Evolutionary conservation across 108 stramenopile species (phyloP).

Genomic region (Skeletonema tropicum): DNA sequence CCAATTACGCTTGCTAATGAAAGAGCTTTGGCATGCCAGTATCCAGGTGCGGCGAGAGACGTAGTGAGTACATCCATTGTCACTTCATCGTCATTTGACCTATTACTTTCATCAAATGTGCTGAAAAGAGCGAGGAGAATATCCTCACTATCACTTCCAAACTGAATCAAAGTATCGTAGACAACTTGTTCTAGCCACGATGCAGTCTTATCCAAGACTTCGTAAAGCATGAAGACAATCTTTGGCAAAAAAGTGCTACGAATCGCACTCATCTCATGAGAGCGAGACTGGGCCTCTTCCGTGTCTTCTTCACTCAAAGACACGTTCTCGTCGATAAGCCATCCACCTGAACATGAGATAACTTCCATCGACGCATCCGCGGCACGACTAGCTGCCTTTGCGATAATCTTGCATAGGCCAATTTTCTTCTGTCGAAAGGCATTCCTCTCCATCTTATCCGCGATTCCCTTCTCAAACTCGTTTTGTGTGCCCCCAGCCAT

Average conservation of each 20-base stretch:
- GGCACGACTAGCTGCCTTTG: slow-evolving; percentile 59
- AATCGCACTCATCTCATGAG: slow-evolving; percentile 52
- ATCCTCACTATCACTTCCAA: slow-evolving; percentile 33
- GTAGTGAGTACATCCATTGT: slow-evolving; percentile 16
- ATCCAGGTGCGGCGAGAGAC: slow-evolving; percentile 54
- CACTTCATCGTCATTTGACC: slow-evolving; percentile 7
- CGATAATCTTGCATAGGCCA: slow-evolving; percentile 38
- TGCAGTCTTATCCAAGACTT: slow-evolving; percentile 75
- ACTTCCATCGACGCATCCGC: slow-evolving; percentile 56
- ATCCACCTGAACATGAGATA: slow-evolving; percentile 70
- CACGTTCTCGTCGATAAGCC: slow-evolving; percentile 57
- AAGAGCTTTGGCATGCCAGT: slow-evolving; percentile 69
- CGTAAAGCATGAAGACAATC: slow-evolving; percentile 60
- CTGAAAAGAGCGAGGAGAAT: slow-evolving; percentile 45
- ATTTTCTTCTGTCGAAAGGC: slow-evolving; percentile 47
- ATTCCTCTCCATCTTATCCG: slow-evolving; percentile 50
- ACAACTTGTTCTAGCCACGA: slow-evolving; percentile 67
- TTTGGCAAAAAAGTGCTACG: slow-evolving; percentile 53
- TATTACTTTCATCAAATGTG: slow-evolving; percentile 25
- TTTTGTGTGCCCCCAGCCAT: slow-evolving; percentile 8
- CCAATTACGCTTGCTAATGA: slow-evolving; percentile 64
- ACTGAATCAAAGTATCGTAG: slow-evolving; percentile 47
- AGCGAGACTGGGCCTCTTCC: slow-evolving; percentile 44
- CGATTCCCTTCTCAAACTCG: slow-evolving; percentile 53
- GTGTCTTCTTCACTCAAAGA: slow-evolving; percentile 22